Evolutionary conservation across 2,329 filamentous ascomycete species (phyloP), one percentile per base, ranked within the genome.

Genomic region (Ampelomyces quisqualis): DNA sequence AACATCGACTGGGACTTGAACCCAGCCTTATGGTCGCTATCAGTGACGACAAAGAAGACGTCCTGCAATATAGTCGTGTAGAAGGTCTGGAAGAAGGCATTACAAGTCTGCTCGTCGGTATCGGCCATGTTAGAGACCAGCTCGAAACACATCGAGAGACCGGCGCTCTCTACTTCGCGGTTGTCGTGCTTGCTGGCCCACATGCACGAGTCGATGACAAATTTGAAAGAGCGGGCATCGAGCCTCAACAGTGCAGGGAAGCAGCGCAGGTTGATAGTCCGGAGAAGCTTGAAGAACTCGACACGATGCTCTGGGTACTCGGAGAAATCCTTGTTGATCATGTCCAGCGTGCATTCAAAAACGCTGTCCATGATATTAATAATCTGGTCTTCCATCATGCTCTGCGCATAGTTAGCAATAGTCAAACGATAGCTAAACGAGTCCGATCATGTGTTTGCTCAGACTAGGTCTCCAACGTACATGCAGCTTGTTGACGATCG

Each of bases 121-220:
- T 96, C 91, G 7, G 91, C 89, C 75, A 98, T 95, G 72, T 98
- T 98, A 71, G 87, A 91, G 67, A 98, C 90, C 52, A 98, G 78
- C 73, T 98, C 93, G 55, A 95, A 82, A 69, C 91, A 97, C 93
- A 98, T 98, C 71, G 90, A 93, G 47, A 98, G 81, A 46, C 93
- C 93, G 26, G 93, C 94, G 55, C 88, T 89, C 71, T 98, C 93
- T 20, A 98, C 93, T 65, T 96, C 90, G 46, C 93, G 87, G 73
- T 98, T 98, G 74, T 98, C 93, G 71, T 98, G 93, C 77, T 98
- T 98, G 76, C 91, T 96, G n/a, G 94, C 93, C 94, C 93, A 98
- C 79, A 97, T 90, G 77, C 94, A 98, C 23, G 91, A 95, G 70
- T 98, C 93, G 55, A 98, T 97, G 60, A 98, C 90, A 64, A 97